These are phyloP conservation scores for Hyaloscypha variabilis DNA, from an alignment of 495 filamentous ascomycete genomes.

Conservation along the genomic window DNA sequence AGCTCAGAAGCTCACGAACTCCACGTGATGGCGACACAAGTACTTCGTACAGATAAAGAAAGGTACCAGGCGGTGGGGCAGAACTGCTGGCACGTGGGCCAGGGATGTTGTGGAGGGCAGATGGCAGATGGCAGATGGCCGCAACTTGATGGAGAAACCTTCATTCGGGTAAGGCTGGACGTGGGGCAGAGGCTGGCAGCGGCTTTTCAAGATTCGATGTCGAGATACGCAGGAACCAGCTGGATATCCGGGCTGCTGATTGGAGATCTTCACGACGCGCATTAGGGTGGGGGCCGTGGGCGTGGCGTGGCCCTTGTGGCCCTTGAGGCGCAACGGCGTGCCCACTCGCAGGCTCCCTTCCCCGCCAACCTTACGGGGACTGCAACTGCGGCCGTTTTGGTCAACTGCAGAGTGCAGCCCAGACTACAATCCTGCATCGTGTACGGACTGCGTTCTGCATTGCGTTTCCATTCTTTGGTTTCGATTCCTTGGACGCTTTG, in stretches of 20 bases:
- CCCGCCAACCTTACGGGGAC: slow-evolving; percentile 13
- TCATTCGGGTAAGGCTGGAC: slow-evolving; percentile 27
- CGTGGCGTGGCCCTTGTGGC: too few relatives aligned
- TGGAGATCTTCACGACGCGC: slow-evolving; percentile 20
- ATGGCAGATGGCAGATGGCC: background rate
- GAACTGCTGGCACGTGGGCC: background rate
- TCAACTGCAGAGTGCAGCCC: background rate
- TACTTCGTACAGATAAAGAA: too few relatives aligned
- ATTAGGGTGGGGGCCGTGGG: too few relatives aligned
- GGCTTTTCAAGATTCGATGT: slow-evolving; percentile 1
- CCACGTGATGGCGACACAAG: background rate
- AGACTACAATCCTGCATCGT: too few relatives aligned
- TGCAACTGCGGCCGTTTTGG: slow-evolving; percentile 1
- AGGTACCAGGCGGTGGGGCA: background rate
- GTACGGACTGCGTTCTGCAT: too few relatives aligned
- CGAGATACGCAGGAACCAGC: slow-evolving; percentile 26
- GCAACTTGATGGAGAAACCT: background rate
- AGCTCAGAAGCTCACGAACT: background rate
- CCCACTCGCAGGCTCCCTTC: slow-evolving; percentile 4
- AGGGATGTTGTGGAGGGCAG: background rate
- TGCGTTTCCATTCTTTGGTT: background rate
- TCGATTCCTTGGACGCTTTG: background rate
- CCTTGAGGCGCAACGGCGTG: too few relatives aligned
- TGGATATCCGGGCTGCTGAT: background rate
- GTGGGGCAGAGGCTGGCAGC: slow-evolving; percentile 4